A percentile compares a stretch with the other conserved stretches of the same genome.
These are phyloP conservation scores for Lumnitzera littorea DNA, from an alignment of 345 rosid genomes.

Conservation along the genomic window DNA sequence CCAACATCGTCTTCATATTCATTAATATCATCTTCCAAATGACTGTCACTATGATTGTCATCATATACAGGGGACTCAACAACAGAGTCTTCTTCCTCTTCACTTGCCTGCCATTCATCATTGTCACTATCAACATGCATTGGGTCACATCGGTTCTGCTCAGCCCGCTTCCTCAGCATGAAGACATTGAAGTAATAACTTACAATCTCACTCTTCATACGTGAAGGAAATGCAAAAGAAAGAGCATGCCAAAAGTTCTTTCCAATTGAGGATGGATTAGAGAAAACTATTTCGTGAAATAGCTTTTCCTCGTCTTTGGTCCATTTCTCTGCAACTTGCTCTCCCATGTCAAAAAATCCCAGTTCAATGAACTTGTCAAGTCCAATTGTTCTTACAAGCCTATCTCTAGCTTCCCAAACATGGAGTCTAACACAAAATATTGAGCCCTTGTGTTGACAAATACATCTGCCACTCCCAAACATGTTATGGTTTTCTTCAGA, in stretches of 20 bases:
- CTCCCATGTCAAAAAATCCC: conserved; percentile 79
- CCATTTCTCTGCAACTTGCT: conserved; percentile 55
- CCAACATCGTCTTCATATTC: conserved; percentile 20
- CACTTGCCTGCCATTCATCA: conserved; percentile 58
- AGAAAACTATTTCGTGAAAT: conserved; percentile 44
- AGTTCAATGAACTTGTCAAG: conserved; percentile 33
- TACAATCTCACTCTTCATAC: conserved; percentile 48
- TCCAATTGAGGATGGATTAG: conserved; percentile 47
- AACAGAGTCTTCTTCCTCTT: conserved; percentile 22
- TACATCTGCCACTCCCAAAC: conserved; percentile 51
- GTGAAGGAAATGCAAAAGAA: conserved; percentile 40
- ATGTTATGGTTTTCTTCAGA: conserved; percentile 6
- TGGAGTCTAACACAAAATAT: conserved; percentile 60
- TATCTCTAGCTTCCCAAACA: conserved; percentile 46
- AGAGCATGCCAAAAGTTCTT: conserved; percentile 60
- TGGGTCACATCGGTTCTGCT: conserved; percentile 58
- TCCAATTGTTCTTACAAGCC: conserved; percentile 38
- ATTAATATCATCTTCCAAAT: not conserved
- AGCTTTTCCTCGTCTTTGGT: conserved; percentile 54
- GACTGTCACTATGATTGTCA: conserved; percentile 9
- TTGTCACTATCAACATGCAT: conserved; percentile 60
- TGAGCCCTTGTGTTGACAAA: conserved; percentile 46
- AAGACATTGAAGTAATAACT: conserved; percentile 84
- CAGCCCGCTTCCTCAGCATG: conserved; percentile 52
- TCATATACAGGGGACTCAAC: conserved; percentile 23